These are phyloP conservation scores for Capsella rubella DNA, from an alignment of 441 rosid species.

Conservation along the genomic window DNA sequence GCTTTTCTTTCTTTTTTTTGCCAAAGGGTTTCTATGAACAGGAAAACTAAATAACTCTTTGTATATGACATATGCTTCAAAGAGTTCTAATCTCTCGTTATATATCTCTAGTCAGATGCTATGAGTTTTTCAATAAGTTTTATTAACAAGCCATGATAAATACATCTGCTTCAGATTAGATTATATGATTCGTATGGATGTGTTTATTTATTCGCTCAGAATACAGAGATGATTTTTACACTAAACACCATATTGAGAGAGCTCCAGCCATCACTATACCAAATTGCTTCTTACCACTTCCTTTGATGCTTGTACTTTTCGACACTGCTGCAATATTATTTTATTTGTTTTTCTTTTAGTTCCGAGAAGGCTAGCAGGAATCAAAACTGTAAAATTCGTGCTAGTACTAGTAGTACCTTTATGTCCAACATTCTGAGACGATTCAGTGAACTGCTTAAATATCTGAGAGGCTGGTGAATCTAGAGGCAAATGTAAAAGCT, in stretches of 20 bases:
- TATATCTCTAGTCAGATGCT: not conserved
- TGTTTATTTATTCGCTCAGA: slow-evolving; percentile 11
- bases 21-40: not conserved
- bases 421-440: slow-evolving; percentile 22
- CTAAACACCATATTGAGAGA: slow-evolving; percentile 34
- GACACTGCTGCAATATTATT: slow-evolving; percentile 33
- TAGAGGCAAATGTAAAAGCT: slow-evolving; percentile 49
- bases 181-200: slow-evolving; percentile 7
- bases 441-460: slow-evolving; percentile 47
- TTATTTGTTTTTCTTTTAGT: slow-evolving; percentile 2
- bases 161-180: slow-evolving; percentile 26
- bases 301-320: slow-evolving; percentile 39
- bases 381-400: slow-evolving; percentile 4
- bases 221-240: slow-evolving; percentile 9
- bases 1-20: not conserved
- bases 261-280: slow-evolving; percentile 40
- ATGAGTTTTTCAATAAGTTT: slow-evolving; percentile 9
- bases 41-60: not conserved
- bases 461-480: slow-evolving; percentile 47
- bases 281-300: slow-evolving; percentile 25
- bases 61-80: not conserved
- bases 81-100: not conserved
- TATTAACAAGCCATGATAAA: slow-evolving; percentile 27
- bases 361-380: slow-evolving; percentile 1
- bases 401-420: slow-evolving; percentile 19